Evolutionary conservation across 2,329 filamentous ascomycete genomes (phyloP), one percentile per base, ranked within the genome.

Genomic region (Colletotrichum simmondsii): DNA sequence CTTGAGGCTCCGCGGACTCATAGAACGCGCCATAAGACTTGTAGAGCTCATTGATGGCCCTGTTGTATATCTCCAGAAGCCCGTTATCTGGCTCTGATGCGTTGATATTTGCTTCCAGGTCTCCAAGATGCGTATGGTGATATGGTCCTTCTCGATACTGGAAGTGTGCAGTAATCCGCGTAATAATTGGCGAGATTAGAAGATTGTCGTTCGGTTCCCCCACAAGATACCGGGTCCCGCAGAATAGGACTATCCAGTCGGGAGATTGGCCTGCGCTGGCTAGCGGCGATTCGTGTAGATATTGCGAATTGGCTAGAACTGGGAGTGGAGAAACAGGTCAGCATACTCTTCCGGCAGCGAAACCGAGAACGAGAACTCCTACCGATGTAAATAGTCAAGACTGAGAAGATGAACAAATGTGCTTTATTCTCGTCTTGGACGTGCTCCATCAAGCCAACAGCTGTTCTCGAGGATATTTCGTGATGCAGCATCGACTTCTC

Each of bases 1-100:
- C 84, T 5, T 66, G 73, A 3, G 69, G 66, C 24, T 73, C 70
- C 28, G 56, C 28, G n/a, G 56, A 59, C 64, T 42, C 65, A 56
- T 75, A 76, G 37, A 79, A 72, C 19, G 77, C 75, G 1, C 76
- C 75, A 62, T 82, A 80, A 1, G 79, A 78, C 58, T 77, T 77
- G 24, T 82, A 79, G 7, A 85, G 77, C 54, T 81, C 79, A 24
- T 81, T 75, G 8, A 84, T 77, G 1, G 81, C 80, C 4, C 75
- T 68, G 1, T 75, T 65, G 75, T 83, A 84, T 1, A 79, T 77
- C 2, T 63, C 49, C 16, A 77, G 72, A 1, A 77, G 61, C 22
- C 73, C 70, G 5, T 74, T 60, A 5, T 73, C 72, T 5, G 67
- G 26, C 22, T 66, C 65, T 1, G 71, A 35, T 59, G 61, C 60